Conservation (phyloP, 1,139 yeast species). For the Blastobotrys proliferans region DNA sequence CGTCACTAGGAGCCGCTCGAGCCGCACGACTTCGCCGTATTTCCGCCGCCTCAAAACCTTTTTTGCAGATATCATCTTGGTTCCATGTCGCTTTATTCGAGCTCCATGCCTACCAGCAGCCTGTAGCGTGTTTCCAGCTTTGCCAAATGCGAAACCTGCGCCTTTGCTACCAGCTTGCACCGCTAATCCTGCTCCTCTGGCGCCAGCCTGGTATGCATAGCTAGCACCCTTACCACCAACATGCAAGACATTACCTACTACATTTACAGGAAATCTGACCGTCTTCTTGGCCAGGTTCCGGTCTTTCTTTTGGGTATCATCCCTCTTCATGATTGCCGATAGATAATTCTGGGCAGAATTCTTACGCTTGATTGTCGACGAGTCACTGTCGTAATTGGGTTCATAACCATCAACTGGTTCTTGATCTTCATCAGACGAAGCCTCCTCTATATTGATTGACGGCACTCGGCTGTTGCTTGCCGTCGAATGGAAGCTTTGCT, state of each 20-base stretch:
- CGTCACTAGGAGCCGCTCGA: slow-evolving; percentile 63
- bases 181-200: not conserved
- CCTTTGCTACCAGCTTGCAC: not conserved
- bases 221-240: slow-evolving; percentile 4
- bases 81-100: slow-evolving; percentile 5
- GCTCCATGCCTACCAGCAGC: too few relatives aligned
- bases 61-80: slow-evolving; percentile 16
- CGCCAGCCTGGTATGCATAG: not conserved
- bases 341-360: slow-evolving; percentile 1
- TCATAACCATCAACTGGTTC: too few relatives aligned
- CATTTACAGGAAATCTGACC: slow-evolving; percentile 3
- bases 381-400: too few relatives aligned
- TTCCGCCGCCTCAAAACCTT: slow-evolving; percentile 23
- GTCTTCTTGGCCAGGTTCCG: not conserved
- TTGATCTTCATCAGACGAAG: too few relatives aligned
- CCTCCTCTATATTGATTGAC: too few relatives aligned
- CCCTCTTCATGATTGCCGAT: not conserved
- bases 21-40: slow-evolving; percentile 60
- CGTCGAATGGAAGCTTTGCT: not conserved
- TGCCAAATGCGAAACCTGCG: slow-evolving; percentile 1
- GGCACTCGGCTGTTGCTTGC: too few relatives aligned
- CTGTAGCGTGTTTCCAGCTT: not conserved
- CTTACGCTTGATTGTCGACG: too few relatives aligned
- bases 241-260: slow-evolving; percentile 5
- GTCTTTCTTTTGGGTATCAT: not conserved